Evolutionary conservation across 2,329 filamentous ascomycete species (phyloP).

Genomic region (Colletotrichum kahawae): DNA sequence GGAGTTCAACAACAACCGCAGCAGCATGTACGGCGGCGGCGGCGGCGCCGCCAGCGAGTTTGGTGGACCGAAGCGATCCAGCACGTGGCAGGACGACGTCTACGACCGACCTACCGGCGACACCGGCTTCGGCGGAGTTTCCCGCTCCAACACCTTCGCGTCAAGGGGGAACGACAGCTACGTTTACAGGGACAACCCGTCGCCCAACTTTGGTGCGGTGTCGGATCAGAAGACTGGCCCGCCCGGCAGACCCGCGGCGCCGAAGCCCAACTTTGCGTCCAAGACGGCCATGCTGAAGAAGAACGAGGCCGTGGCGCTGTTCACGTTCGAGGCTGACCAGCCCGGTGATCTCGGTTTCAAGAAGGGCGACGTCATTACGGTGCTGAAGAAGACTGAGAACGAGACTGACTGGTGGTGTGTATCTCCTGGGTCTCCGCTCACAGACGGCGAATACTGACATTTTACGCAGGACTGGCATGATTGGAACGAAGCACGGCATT

Average conservation of each 20-base stretch:
- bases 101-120: slow-evolving; percentile 63
- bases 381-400: slow-evolving; percentile 92
- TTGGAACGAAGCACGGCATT: slow-evolving; percentile 85
- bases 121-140: slow-evolving; percentile 36
- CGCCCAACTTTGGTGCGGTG: slow-evolving; percentile 15
- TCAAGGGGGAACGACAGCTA: slow-evolving; percentile 55
- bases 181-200: slow-evolving; percentile 54
- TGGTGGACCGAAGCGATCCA: slow-evolving; percentile 64
- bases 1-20: slow-evolving; percentile 35
- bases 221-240: slow-evolving; percentile 51
- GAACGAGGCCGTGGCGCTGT: slow-evolving; percentile 90
- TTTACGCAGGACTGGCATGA: slow-evolving; percentile 76
- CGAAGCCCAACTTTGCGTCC: slow-evolving; percentile 81
- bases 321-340: slow-evolving; percentile 93
- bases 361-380: slow-evolving; percentile 95
- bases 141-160: slow-evolving; percentile 57
- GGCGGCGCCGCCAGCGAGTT: slow-evolving; percentile 52
- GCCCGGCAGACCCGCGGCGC: slow-evolving; percentile 81
- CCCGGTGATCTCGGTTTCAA: slow-evolving; percentile 85
- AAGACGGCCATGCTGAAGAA: slow-evolving; percentile 62
- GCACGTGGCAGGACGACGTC: slow-evolving; percentile 77
- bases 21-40: slow-evolving; percentile 35
- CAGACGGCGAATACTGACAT: not conserved
- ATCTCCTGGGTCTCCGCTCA: accelerated
- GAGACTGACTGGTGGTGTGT: slow-evolving; percentile 93